Evolutionary conservation across 257 asterid genomes (phyloP).

Genomic region (Nicotiana tomentosiformis): DNA sequence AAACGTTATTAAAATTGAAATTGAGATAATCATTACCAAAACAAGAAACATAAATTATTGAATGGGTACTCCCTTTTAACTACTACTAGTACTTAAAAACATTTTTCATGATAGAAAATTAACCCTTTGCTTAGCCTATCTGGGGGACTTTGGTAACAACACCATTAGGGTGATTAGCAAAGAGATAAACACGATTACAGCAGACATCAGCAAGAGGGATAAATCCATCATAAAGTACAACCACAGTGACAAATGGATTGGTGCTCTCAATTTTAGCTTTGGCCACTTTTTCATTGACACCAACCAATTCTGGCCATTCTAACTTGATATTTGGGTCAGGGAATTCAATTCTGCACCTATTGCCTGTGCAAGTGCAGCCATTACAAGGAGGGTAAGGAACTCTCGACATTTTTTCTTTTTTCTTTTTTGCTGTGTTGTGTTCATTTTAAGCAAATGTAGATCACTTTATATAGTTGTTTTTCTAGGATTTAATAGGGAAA

Average conservation of each 20-base stretch:
- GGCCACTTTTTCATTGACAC: background rate
- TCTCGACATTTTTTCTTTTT: no score
- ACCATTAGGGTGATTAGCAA: background rate
- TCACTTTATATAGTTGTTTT: no score
- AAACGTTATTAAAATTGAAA: no score
- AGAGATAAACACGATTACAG: background rate
- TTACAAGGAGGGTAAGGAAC: constrained; percentile 1
- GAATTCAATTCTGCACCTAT: background rate
- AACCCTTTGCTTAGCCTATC: background rate
- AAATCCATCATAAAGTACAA: background rate
- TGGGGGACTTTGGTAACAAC: background rate
- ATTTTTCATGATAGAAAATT: no score
- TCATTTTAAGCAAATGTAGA: no score
- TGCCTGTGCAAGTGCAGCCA: background rate
- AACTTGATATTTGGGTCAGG: background rate
- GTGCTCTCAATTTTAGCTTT: background rate
- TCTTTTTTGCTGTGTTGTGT: no score
- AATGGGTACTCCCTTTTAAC: no score
- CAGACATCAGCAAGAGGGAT: background rate
- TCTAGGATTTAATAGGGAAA: no score
- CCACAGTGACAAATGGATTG: background rate
- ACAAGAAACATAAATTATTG: no score
- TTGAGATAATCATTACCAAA: no score
- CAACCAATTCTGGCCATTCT: constrained; percentile 10
- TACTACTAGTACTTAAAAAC: no score